phyloP scores from a whole-genome alignment of 164 flowering plant genomes.

The Warburgia ugandensis region DNA sequence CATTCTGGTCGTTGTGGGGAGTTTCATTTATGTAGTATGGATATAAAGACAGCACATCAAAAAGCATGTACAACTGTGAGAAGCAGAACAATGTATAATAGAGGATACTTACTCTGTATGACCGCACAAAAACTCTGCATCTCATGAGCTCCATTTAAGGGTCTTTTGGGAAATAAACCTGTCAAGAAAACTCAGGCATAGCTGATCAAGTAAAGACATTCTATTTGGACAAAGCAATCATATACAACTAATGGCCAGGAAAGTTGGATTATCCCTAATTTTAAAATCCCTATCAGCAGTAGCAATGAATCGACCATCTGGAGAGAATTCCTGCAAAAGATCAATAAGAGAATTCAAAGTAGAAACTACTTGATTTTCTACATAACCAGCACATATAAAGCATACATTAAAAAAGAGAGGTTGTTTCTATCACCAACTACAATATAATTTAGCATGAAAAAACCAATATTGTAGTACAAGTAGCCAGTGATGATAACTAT shows the following conservation, averaged over 20 bases:
- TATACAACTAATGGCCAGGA: neutral
- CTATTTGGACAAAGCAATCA: neutral
- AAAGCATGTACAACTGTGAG: neutral
- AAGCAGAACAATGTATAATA: neutral
- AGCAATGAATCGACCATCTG: conserved; percentile 68
- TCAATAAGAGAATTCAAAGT: too few relatives aligned
- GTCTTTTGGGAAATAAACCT: conserved; percentile 78
- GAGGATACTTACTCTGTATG: conserved; percentile 62
- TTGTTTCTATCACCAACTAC: too few relatives aligned
- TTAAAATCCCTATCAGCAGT: conserved; percentile 95
- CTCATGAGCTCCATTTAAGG: conserved; percentile 82
- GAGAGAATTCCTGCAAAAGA: conserved; percentile 84
- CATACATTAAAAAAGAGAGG: neutral
- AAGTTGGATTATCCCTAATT: conserved; percentile 66
- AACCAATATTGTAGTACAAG: too few relatives aligned
- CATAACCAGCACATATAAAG: neutral
- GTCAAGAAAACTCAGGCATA: conserved; percentile 13
- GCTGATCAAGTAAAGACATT: neutral
- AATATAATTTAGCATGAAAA: too few relatives aligned
- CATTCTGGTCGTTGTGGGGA: too few relatives aligned
- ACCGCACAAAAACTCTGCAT: conserved; percentile 91
- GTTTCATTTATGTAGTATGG: too few relatives aligned
- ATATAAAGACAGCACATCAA: too few relatives aligned
- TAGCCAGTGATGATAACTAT: too few relatives aligned
- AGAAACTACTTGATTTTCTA: neutral